These are phyloP conservation scores for Mycena kentingensis DNA, from an alignment of 768 basidiomycete genomes.

Conservation along the genomic window DNA sequence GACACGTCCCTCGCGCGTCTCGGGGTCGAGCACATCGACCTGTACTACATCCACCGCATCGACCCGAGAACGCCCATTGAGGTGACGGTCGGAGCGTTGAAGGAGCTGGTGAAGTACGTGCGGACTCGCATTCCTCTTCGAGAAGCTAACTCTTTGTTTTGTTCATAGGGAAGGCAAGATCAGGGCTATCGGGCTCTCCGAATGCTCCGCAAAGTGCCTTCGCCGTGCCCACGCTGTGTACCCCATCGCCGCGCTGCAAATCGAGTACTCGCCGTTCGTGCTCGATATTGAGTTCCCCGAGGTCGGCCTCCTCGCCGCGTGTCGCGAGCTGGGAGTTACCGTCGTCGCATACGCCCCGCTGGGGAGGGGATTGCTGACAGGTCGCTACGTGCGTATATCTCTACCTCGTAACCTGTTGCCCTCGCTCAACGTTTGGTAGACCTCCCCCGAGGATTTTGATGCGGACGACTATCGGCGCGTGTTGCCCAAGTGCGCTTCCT, in stretches of 20 bases:
- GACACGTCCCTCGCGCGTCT: too few relatives aligned
- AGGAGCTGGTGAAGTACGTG: slow-evolving; percentile 25
- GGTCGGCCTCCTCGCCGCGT: slow-evolving; percentile 27
- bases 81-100: slow-evolving; percentile 24
- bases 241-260: slow-evolving; percentile 27
- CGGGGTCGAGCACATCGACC: too few relatives aligned
- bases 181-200: slow-evolving; percentile 36
- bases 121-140: too few relatives aligned
- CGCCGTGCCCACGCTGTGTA: slow-evolving; percentile 32
- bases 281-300: slow-evolving; percentile 18
- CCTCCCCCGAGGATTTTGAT: slow-evolving; percentile 28
- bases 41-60: too few relatives aligned
- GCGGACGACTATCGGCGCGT: slow-evolving; percentile 30
- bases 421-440: not conserved
- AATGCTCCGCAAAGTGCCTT: slow-evolving; percentile 29
- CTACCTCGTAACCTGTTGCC: not conserved
- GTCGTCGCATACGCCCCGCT: slow-evolving; percentile 34
- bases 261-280: slow-evolving; percentile 30
- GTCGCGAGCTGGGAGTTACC: slow-evolving; percentile 31
- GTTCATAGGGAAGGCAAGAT: too few relatives aligned
- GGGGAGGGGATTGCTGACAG: slow-evolving; percentile 38
- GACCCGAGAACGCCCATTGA: slow-evolving; percentile 26
- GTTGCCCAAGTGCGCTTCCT: too few relatives aligned
- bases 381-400: slow-evolving; percentile 11
- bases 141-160: too few relatives aligned